A percentile compares a stretch with the other conserved stretches of the same genome.
phyloP scores from a whole-genome alignment of 2,329 filamentous ascomycete species.

The Fusarium clavum region DNA sequence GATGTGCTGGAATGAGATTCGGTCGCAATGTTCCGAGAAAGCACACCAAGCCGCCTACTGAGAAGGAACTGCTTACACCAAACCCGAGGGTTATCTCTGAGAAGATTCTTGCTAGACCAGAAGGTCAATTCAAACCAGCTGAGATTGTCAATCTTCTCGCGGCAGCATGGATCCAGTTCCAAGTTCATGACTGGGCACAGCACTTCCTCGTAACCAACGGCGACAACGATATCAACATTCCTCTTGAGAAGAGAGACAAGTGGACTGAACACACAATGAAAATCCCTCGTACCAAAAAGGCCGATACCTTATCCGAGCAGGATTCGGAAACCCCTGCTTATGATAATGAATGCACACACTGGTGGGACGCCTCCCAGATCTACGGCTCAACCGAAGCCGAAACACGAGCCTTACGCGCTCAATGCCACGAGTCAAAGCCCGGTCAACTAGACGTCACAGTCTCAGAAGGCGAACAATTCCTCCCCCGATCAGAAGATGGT shows the following conservation, averaged over 20 bases:
- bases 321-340: conserved; percentile 18
- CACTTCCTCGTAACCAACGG: background rate
- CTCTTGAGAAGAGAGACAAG: background rate
- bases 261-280: conserved; percentile 18
- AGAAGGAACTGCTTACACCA: conserved; percentile 12
- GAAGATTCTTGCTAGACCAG: conserved; percentile 19
- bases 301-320: background rate
- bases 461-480: conserved; percentile 13
- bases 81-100: conserved; percentile 15
- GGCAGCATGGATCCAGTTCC: conserved; percentile 32
- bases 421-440: conserved; percentile 6
- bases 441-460: background rate
- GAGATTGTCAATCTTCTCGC: conserved; percentile 29
- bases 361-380: conserved; percentile 33
- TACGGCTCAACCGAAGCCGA: conserved; percentile 25
- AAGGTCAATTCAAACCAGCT: conserved; percentile 29
- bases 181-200: conserved; percentile 28
- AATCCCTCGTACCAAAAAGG: conserved; percentile 9
- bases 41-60: background rate
- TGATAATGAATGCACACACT: conserved; percentile 25
- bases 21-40: conserved; percentile 25
- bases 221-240: conserved; percentile 8
- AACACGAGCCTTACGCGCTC: background rate
- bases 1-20: conserved; percentile 22
- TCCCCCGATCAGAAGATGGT: conserved; percentile 2